A percentile compares a stretch with the other conserved stretches of the same genome.
These are phyloP conservation scores for Cryptosporidium muris DNA, from an alignment of 169 alveolate species.

Conservation along the genomic window DNA sequence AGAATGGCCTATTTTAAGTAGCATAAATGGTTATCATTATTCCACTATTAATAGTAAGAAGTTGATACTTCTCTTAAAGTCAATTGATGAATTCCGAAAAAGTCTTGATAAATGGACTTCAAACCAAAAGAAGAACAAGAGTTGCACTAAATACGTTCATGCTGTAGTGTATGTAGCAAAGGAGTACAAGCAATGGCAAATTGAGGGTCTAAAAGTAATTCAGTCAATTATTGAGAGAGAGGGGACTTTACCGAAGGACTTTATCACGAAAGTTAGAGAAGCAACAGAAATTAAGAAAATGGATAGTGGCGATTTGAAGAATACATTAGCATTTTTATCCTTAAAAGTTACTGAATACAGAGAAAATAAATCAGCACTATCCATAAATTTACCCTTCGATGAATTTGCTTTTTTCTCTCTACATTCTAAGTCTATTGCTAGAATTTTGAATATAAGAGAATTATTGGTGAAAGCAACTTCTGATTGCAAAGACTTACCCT, in stretches of 20 bases:
- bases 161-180: constrained; percentile 51
- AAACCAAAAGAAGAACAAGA: constrained; percentile 13
- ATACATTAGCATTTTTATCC: constrained; percentile 47
- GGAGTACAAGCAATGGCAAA: constrained; percentile 61
- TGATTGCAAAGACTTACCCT: constrained; percentile 40
- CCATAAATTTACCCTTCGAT: constrained; percentile 31
- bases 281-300: constrained; percentile 48
- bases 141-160: constrained; percentile 3
- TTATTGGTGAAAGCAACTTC: constrained; percentile 5
- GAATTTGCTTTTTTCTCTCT: constrained; percentile 36
- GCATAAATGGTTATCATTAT: not conserved
- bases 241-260: constrained; percentile 60
- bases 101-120: constrained; percentile 58
- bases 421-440: constrained; percentile 46
- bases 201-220: constrained; percentile 50
- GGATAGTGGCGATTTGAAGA: constrained; percentile 54
- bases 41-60: constrained; percentile 25
- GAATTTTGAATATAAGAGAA: constrained; percentile 8
- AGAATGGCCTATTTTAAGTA: constrained; percentile 80
- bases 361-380: constrained; percentile 40
- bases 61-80: constrained; percentile 39
- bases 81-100: constrained; percentile 57
- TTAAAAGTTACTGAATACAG: constrained; percentile 45
- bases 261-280: constrained; percentile 22
- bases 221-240: constrained; percentile 37